Evolutionary conservation across 805 yeast genomes (phyloP).

Genomic region (Candida koratica): DNA sequence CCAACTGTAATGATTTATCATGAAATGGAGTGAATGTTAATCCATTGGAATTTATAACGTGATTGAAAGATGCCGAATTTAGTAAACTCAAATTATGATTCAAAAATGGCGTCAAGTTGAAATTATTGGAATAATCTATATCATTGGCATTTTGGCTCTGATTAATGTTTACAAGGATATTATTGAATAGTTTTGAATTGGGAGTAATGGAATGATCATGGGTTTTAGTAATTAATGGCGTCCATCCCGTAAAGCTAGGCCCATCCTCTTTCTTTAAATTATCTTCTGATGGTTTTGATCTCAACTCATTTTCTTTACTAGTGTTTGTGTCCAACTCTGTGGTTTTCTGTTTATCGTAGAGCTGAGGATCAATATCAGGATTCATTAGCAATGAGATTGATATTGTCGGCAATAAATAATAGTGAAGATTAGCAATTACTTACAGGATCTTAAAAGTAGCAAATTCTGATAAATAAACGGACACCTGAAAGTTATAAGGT

Average conservation of each 20-base stretch:
- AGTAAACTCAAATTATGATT: constrained; percentile 25
- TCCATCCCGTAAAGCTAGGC: constrained; percentile 34
- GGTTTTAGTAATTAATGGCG: constrained; percentile 40
- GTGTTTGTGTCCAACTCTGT: not conserved
- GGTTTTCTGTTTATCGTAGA: constrained; percentile 18
- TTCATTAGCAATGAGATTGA: no score
- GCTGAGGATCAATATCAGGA: constrained; percentile 31
- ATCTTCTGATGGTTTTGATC: not conserved
- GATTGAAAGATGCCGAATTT: constrained; percentile 14
- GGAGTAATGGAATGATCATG: constrained; percentile 40
- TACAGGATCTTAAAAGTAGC: no score
- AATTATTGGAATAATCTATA: constrained; percentile 30
- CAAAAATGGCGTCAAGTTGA: constrained; percentile 41
- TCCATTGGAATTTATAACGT: constrained; percentile 3
- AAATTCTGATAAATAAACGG: no score
- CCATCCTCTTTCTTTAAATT: constrained; percentile 8
- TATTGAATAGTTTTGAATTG: constrained; percentile 22
- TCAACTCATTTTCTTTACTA: not conserved
- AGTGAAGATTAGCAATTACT: not conserved
- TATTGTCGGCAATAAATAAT: no score
- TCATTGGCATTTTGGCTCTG: constrained; percentile 17
- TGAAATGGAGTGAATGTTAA: constrained; percentile 36
- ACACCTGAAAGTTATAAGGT: not conserved
- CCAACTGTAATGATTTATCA: constrained; percentile 37
- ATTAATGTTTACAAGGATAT: constrained; percentile 15